A percentile compares a stretch with the other conserved stretches of the same genome.
These are phyloP conservation scores for Nakataea oryzae DNA, from an alignment of 2,329 filamentous ascomycete species.

Conservation along the genomic window DNA sequence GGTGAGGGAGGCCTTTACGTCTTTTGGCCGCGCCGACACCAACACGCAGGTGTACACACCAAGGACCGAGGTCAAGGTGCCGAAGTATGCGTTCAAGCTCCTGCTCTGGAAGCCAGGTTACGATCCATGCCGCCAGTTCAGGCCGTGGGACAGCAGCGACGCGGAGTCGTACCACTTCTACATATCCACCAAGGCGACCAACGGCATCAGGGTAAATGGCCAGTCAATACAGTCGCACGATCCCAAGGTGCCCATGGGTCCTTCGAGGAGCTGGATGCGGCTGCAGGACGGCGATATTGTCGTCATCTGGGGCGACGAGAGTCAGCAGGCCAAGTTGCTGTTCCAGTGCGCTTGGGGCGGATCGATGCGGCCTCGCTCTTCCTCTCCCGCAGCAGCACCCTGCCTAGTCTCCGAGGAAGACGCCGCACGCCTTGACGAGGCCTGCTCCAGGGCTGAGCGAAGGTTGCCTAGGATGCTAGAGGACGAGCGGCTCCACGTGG, in stretches of 20 bases:
- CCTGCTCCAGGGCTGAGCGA: conserved; percentile 33
- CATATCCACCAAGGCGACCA: conserved; percentile 69
- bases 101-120: conserved; percentile 62
- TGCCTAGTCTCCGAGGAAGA: conserved; percentile 25
- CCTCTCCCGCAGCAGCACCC: conserved; percentile 9
- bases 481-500: conserved; percentile 27
- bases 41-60: conserved; percentile 61
- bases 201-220: conserved; percentile 69
- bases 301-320: conserved; percentile 48
- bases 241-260: conserved; percentile 37
- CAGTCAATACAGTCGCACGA: conserved; percentile 49
- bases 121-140: conserved; percentile 43
- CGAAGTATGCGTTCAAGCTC: conserved; percentile 72
- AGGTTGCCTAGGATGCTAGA: conserved; percentile 28
- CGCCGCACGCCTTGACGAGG: conserved; percentile 36
- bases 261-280: conserved; percentile 54
- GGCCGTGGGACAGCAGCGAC: conserved; percentile 40
- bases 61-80: conserved; percentile 57
- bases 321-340: conserved; percentile 23
- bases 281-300: conserved; percentile 71
- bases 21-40: conserved; percentile 63
- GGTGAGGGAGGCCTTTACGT: conserved; percentile 56
- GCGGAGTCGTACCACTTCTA: conserved; percentile 55
- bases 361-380: conserved; percentile 22
- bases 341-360: conserved; percentile 49